phyloP scores from a whole-genome alignment of 306 rosid species.

The Vicia villosa region DNA sequence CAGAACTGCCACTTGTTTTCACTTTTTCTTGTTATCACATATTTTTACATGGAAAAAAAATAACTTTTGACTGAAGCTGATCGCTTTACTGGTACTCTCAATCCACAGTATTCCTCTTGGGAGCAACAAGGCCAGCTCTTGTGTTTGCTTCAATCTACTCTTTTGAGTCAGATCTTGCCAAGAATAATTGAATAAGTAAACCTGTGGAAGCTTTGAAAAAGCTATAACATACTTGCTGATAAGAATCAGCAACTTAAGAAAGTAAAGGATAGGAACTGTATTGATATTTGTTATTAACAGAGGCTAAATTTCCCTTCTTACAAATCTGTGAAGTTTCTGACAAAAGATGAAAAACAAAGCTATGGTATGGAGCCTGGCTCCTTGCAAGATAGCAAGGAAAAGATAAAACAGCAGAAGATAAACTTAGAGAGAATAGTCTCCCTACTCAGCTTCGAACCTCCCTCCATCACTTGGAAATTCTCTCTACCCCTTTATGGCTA shows the following conservation, averaged over 20 bases:
- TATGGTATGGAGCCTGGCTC: background rate
- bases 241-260: background rate
- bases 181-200: background rate
- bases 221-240: background rate
- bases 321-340: background rate
- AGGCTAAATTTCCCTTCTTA: background rate
- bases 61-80: background rate
- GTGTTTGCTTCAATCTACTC: background rate
- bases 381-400: background rate
- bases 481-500: background rate
- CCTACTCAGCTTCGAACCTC: background rate
- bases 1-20: background rate
- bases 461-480: background rate
- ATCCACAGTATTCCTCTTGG: background rate
- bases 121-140: background rate
- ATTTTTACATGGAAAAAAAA: background rate
- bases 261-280: background rate
- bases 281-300: background rate
- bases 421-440: slow-evolving; percentile 9
- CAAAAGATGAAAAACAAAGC: background rate
- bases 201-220: background rate
- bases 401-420: background rate
- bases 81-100: background rate
- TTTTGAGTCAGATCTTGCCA: background rate
- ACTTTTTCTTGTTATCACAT: background rate